A percentile compares a stretch with the other conserved stretches of the same genome.
Evolutionary conservation across 805 yeast species (phyloP).

Genomic region (Saccharomyces kudriavzevii): DNA sequence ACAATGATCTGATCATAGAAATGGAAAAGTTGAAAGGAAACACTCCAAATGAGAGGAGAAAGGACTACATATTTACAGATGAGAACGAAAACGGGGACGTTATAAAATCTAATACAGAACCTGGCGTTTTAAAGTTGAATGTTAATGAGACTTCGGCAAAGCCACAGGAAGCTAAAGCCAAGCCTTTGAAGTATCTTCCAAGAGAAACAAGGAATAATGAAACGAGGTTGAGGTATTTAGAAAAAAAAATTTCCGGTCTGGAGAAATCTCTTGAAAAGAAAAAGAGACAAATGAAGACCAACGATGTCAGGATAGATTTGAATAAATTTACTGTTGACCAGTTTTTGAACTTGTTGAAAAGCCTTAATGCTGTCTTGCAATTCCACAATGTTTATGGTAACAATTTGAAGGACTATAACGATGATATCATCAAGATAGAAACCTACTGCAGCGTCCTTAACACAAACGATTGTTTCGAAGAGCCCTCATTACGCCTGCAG

Average conservation of each 20-base stretch:
- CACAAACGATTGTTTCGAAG: not conserved
- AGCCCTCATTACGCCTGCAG: not conserved
- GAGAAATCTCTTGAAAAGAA: not conserved
- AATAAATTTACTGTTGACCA: not conserved
- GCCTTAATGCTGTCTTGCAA: not conserved
- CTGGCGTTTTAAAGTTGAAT: not conserved
- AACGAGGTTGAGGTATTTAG: not conserved
- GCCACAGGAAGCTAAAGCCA: not conserved
- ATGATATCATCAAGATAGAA: not conserved
- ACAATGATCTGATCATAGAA: not conserved
- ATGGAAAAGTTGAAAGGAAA: not conserved
- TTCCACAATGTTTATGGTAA: not conserved
- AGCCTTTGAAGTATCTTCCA: not conserved
- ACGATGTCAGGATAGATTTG: not conserved
- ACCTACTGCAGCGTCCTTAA: not conserved
- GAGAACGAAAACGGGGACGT: not conserved
- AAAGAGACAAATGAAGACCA: not conserved
- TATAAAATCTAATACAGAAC: not conserved
- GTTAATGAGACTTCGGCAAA: not conserved
- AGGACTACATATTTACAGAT: not conserved
- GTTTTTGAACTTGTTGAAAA: not conserved
- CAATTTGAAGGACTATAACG: not conserved
- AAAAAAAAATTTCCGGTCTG: not conserved
- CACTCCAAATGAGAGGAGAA: not conserved
- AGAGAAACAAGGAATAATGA: not conserved